phyloP scores from a whole-genome alignment of 805 yeast genomes.

The Diddensiella transvaalensis region DNA sequence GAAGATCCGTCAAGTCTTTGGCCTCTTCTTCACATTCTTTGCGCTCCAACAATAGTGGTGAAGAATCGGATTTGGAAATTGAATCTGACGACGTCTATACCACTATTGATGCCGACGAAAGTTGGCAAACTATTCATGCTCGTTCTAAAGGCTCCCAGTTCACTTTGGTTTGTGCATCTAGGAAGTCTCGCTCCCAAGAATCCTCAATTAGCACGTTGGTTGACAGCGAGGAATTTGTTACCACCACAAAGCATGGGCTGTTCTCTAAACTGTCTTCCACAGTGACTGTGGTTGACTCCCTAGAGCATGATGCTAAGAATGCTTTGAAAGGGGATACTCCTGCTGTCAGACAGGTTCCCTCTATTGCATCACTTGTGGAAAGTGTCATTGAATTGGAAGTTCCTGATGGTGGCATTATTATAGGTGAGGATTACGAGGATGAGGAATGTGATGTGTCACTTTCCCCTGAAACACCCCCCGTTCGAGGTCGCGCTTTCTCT shows the following conservation, averaged over 20 bases:
- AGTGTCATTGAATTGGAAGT: background rate
- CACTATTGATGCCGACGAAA: constrained; percentile 2
- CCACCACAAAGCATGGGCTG: background rate
- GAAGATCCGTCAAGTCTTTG: background rate
- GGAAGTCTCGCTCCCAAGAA: background rate
- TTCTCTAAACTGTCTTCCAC: background rate
- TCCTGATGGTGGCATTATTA: background rate
- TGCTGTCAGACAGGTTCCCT: background rate
- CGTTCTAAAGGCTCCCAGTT: background rate
- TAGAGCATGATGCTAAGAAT: background rate
- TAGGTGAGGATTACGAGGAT: background rate
- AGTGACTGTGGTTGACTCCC: background rate
- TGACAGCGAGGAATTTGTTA: background rate
- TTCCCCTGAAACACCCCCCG: background rate
- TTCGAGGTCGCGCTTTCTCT: too few relatives aligned
- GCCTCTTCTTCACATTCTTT: background rate
- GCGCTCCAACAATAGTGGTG: background rate
- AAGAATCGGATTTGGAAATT: background rate
- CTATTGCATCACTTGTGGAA: background rate
- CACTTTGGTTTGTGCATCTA: background rate
- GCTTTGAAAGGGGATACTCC: background rate
- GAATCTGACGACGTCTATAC: constrained; percentile 3
- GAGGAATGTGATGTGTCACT: background rate
- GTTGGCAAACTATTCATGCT: background rate
- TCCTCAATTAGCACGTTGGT: constrained; percentile 2